Evolutionary conservation across 2,329 filamentous ascomycete species (phyloP).

Genomic region (Anthostomella pinea): DNA sequence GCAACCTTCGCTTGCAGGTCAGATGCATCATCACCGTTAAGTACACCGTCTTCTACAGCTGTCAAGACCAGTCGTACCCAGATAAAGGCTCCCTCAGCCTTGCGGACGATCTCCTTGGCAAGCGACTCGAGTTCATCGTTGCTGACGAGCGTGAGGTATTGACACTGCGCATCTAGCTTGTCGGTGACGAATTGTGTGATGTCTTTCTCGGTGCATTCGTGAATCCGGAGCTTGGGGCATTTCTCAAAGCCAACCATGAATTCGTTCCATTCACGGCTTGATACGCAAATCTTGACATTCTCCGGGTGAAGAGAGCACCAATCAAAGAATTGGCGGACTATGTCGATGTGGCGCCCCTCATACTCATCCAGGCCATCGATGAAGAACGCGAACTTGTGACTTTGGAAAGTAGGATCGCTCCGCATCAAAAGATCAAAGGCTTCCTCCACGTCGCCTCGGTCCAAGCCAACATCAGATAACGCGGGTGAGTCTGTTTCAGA

Average conservation of each 20-base stretch:
- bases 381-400: conserved; percentile 10
- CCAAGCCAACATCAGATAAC: not conserved
- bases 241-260: conserved; percentile 11
- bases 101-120: conserved; percentile 3
- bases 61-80: conserved; percentile 14
- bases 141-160: not conserved
- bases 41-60: conserved; percentile 13
- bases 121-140: not conserved
- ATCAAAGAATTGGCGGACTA: conserved; percentile 7
- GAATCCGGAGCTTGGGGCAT: conserved; percentile 12
- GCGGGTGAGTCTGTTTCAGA: not conserved
- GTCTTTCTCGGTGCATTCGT: conserved; percentile 15
- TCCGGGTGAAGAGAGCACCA: conserved; percentile 1
- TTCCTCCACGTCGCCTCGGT: conserved; percentile 1
- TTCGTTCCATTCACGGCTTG: conserved; percentile 17
- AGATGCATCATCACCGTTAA: conserved; percentile 12
- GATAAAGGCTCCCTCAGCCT: conserved; percentile 15
- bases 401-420: conserved; percentile 2
- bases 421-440: conserved; percentile 5
- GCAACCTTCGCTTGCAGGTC: conserved; percentile 8
- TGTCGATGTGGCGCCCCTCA: conserved; percentile 5
- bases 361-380: conserved; percentile 18
- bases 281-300: conserved; percentile 15
- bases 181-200: conserved; percentile 9
- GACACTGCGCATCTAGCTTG: conserved; percentile 1